Base-by-base conservation (phyloP, 176 grass and related monocot genomes). In the Tillandsia fasciculata region DNA sequence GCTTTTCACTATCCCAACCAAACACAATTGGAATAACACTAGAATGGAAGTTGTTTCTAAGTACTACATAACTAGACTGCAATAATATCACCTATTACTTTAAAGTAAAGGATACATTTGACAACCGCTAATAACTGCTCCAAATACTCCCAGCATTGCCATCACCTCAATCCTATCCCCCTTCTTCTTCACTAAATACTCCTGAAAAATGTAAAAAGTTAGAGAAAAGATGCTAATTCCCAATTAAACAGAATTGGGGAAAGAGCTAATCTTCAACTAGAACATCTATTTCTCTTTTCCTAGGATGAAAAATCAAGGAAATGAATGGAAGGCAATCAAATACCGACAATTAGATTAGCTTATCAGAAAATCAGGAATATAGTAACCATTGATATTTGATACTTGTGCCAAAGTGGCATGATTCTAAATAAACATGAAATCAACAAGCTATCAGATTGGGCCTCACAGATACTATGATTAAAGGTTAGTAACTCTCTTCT, bases 111-210 rank as follows among this genome's bases (percentile, higher is more conserved):
- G 85, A 96, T 96, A 91, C 92, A 91, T 96, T 73, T 96, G 92
- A 77, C 82, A 82, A 65, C 67, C 93, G 53, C 93, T 96, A n/a
- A 90, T 64, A 67, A 96, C 72, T 56, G 89, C 93, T 79, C 83
- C 89, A 73, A 92, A 97, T 77, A 80, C 42, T 58, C 89, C 93
- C 17, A 97, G 59, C 84, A 97, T 97, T 3, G 89, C 93, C 89
- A 96, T 92, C 70, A 97, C 71, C 78, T 97, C 93, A 79, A 86
- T 53, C 74, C 89, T 92, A 47, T 72, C 83, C 2, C 83, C 85
- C 53, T 87, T 83, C 53, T 87, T 83, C 73, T 91, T 96, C 50
- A 96, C 87, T 51, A 88, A 77, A 56, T 79, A 96, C 53, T 96
- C 88, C 92, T 96, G 78, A 70, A 80, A 72, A 71, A 66, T 78